phyloP scores from a whole-genome alignment of 1,139 yeast species.

The Chernovozyma aurita region DNA sequence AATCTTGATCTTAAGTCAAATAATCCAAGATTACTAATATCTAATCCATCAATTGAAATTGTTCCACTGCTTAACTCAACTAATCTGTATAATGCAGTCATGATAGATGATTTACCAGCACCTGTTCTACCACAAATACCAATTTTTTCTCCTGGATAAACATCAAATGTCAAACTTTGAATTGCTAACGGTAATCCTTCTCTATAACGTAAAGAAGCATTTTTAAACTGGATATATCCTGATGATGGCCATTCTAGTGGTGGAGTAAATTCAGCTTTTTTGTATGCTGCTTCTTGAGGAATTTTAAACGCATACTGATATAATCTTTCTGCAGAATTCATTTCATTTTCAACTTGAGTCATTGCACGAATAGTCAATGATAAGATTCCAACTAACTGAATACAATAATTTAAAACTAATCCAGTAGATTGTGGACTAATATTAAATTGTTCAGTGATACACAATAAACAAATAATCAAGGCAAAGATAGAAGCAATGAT shows the following conservation, averaged over 20 bases:
- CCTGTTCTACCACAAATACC: slow-evolving; percentile 67
- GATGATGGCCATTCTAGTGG: slow-evolving; percentile 22
- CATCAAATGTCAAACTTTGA: slow-evolving; percentile 29
- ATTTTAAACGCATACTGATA: slow-evolving; percentile 37
- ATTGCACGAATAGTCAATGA: slow-evolving; percentile 40
- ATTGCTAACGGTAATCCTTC: slow-evolving; percentile 18
- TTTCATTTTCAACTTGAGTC: slow-evolving; percentile 46
- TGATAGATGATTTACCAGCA: slow-evolving; percentile 60
- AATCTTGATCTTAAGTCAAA: slow-evolving; percentile 42
- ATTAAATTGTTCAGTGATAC: slow-evolving; percentile 37
- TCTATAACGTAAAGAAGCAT: slow-evolving; percentile 19
- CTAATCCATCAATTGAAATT: slow-evolving; percentile 47
- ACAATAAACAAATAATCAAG: slow-evolving; percentile 35
- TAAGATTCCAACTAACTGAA: slow-evolving; percentile 42
- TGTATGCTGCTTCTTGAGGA: slow-evolving; percentile 12
- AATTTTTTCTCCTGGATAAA: slow-evolving; percentile 40
- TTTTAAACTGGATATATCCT: slow-evolving; percentile 17
- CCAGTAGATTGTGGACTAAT: slow-evolving; percentile 44
- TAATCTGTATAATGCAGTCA: slow-evolving; percentile 52
- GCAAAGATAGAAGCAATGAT: slow-evolving; percentile 37
- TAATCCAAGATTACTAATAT: slow-evolving; percentile 42
- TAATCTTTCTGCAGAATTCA: slow-evolving; percentile 46
- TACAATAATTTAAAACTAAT: slow-evolving; percentile 38
- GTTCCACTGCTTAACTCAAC: slow-evolving; percentile 41
- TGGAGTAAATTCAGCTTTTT: slow-evolving; percentile 17